Percentiles rank a stretch among this genome's conserved stretches.
Conservation (phyloP, 2,329 filamentous ascomycete genomes). For the Zalaria sp. region DNA sequence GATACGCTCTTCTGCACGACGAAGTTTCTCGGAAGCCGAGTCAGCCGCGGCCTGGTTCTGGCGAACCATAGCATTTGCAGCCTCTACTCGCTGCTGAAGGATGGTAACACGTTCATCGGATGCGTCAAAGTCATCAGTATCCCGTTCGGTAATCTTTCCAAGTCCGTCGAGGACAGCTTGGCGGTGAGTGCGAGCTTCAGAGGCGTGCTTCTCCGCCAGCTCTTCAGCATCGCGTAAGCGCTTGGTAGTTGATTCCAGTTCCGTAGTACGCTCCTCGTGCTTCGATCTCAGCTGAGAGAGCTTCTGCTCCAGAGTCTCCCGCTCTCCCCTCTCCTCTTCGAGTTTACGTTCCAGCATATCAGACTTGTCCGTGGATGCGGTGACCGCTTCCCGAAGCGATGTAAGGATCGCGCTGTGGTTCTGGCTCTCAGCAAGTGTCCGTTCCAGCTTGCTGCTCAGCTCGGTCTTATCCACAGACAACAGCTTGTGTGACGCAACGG, state of each 20-base stretch:
- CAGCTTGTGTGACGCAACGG: slow-evolving; percentile 58
- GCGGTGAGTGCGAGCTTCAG: slow-evolving; percentile 75
- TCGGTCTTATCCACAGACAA: slow-evolving; percentile 80
- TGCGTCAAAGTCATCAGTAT: slow-evolving; percentile 34
- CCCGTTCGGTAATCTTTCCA: slow-evolving; percentile 52
- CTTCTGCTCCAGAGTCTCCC: slow-evolving; percentile 64
- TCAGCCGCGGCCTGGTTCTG: slow-evolving; percentile 87
- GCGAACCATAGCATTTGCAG: slow-evolving; percentile 66
- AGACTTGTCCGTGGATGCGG: slow-evolving; percentile 65
- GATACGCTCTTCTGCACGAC: slow-evolving; percentile 89
- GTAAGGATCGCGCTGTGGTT: slow-evolving; percentile 59
- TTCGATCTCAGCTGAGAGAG: slow-evolving; percentile 64
- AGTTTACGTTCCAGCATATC: slow-evolving; percentile 65
- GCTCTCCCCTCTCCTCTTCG: slow-evolving; percentile 63
- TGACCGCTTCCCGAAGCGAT: slow-evolving; percentile 63
- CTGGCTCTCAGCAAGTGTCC: slow-evolving; percentile 50
- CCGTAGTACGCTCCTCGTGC: slow-evolving; percentile 64
- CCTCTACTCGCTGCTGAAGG: slow-evolving; percentile 65
- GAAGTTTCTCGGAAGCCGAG: slow-evolving; percentile 70
- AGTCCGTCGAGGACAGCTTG: slow-evolving; percentile 71
- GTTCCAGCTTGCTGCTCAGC: slow-evolving; percentile 52
- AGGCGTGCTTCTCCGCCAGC: slow-evolving; percentile 70
- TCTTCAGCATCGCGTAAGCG: slow-evolving; percentile 77
- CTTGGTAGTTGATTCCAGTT: slow-evolving; percentile 61
- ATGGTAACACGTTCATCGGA: slow-evolving; percentile 54